Evolutionary conservation across 768 basidiomycete genomes (phyloP), one percentile per base, ranked within the genome.

Genomic region (Thelephora ganbajun): DNA sequence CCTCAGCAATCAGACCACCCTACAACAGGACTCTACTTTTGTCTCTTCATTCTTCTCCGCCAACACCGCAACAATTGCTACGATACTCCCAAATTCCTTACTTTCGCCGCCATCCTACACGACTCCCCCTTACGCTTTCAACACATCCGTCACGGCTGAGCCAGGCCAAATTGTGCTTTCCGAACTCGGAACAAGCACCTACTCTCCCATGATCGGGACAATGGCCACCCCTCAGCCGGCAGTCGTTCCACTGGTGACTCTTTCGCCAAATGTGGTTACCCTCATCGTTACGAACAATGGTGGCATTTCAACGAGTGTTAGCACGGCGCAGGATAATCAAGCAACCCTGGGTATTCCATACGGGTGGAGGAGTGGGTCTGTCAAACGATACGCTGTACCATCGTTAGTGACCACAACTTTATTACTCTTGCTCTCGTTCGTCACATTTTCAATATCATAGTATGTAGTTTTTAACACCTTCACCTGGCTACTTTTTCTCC

Each of bases 121-220:
- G 7, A 77, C 76, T 1, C 81, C 83, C 4, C 51, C 74, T 0
- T 89, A 86, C 59, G 59, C 68, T 6, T 77, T 87, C 57, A 87
- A 87, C 54, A 70, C 82, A 0, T 81, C 86, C 3, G 62, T 84
- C 43, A 53, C 71, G 7, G 76, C 74, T 3, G 50, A 68, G 13
- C 57, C 72, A 2, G 79, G 80, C 6, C 73, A 74, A 44, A 69
- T 81, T 18, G 76, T 77, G 3, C 51, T 64, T 2, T 70, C 77
- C 14, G 83, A 76, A 33, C 75, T 87, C 18, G 85, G 77, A 14
- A 80, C 78, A 0, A 79, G 76, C 60, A 85, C 84, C 2, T 89
- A 89, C 56, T 66, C 61, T 33, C 69, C 85, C 0, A 65, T 84
- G 22, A 61, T 82, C 44, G 39, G 39, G 39, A 18, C 36, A 19